Evolutionary conservation across 352 stramenopile genomes (phyloP).

Genomic region (Pythium dissotocum): DNA sequence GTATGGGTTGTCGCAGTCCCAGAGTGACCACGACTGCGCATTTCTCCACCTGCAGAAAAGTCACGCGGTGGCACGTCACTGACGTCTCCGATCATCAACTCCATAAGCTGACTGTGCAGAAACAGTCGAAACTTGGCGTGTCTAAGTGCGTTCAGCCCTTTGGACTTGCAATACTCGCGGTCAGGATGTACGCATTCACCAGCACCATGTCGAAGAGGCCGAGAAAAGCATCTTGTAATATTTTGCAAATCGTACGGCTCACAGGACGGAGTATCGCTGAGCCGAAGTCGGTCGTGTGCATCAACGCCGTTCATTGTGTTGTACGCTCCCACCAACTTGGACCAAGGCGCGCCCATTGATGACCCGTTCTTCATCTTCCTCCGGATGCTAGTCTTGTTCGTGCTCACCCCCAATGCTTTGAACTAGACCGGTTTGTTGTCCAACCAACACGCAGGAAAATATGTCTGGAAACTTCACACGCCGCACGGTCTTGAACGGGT

Average conservation of each 20-base stretch:
- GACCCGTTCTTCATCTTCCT: too few species aligned
- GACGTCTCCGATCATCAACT: not conserved
- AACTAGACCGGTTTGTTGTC: too few species aligned
- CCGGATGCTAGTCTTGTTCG: too few species aligned
- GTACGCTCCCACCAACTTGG: too few species aligned
- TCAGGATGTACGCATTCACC: not conserved
- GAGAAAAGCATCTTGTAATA: slow-evolving; percentile 5
- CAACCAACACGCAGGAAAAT: too few species aligned
- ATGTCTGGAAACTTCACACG: too few species aligned
- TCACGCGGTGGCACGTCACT: not conserved
- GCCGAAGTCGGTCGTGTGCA: not conserved
- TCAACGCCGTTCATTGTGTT: not conserved
- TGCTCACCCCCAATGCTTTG: too few species aligned
- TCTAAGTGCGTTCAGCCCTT: not conserved
- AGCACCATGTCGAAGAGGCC: not conserved
- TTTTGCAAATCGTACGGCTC: not conserved
- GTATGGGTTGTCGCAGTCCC: not conserved
- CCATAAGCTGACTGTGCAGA: not conserved
- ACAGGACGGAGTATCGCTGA: not conserved
- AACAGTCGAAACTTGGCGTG: not conserved
- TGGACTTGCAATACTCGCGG: not conserved
- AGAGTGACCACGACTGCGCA: not conserved
- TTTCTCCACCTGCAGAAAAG: not conserved
- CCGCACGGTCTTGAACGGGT: too few species aligned
- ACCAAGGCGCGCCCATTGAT: too few species aligned